phyloP scores from a whole-genome alignment of 2,329 filamentous ascomycete genomes.

The Calonectria hongkongensis region DNA sequence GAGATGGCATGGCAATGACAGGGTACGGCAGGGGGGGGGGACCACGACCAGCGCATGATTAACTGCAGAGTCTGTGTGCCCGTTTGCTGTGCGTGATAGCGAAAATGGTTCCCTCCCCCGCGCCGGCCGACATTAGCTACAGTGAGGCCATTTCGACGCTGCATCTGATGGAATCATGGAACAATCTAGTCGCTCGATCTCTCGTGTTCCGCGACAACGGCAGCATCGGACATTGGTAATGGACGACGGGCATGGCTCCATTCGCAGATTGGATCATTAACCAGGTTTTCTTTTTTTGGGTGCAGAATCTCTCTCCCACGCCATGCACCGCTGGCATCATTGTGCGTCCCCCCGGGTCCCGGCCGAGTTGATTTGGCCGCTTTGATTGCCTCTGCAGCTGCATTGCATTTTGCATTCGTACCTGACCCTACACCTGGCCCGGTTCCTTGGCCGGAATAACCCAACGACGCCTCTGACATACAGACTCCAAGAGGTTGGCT shows the following conservation, averaged over 20 bases:
- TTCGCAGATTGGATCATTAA: not conserved
- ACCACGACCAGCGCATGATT: not conserved
- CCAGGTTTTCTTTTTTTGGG: conserved; percentile 3
- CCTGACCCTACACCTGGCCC: conserved; percentile 24
- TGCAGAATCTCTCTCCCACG: conserved; percentile 20
- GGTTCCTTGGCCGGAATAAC: conserved; percentile 33
- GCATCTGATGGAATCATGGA: conserved; percentile 41
- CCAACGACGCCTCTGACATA: conserved; percentile 18
- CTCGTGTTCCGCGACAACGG: not conserved
- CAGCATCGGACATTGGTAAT: conserved; percentile 12
- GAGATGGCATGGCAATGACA: conserved; percentile 19
- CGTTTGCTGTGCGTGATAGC: not conserved
- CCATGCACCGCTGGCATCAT: conserved; percentile 34
- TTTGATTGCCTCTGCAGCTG: conserved; percentile 33
- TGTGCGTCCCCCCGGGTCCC: conserved; percentile 29
- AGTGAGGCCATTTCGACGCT: conserved; percentile 51
- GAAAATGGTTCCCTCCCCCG: not conserved
- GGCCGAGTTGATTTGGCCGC: conserved; percentile 19
- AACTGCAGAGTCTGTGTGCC: conserved; percentile 19
- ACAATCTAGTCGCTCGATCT: conserved; percentile 3
- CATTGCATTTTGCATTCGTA: conserved; percentile 38
- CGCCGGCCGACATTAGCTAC: conserved; percentile 17
- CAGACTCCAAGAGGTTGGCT: conserved; percentile 10
- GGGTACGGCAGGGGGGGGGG: not conserved
- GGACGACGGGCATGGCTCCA: conserved; percentile 14